Base-by-base conservation (phyloP, 306 rosid genomes). In the Trichosanthes truncata region DNA sequence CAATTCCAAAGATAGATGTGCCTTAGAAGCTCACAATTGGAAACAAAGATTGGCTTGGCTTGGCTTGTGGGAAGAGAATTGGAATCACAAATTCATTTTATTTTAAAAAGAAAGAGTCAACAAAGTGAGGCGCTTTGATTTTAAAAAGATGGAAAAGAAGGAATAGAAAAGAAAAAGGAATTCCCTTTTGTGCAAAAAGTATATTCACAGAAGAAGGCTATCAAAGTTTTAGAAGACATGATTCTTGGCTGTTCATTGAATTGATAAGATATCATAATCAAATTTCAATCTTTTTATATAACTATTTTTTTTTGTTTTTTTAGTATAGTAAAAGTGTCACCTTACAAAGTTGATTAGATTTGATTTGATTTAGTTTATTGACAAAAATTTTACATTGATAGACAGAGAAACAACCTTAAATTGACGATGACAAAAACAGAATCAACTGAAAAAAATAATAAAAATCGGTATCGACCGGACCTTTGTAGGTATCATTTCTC, bases 21-120 rank as follows among this genome's bases (percentile, higher is more conserved):
- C 20, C 38, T 60, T 26, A 60, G 38, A 60, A 60, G 38, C 38
- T 26, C 67, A 25, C 38, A 26, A 60, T 26, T 60, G 38, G 67
- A 60, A 61, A 62, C 69, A 31, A 12, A 59, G 72, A 3, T 23
- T 63, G 45, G 45, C 43, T 35, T 66, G 26, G 52, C 49, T 67
- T 67, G 74, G 55, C 36, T 69, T 69, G 76, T 41, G 55, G 76
- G 76, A 12, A 69, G 76, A 23, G 55, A 69, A 71, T 23, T 71
- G 77, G 56, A 71, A 71, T 71, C 53, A 43, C 36, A 25, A 46
- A 11, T 69, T 36, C 49, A 66, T 40, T 68, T 68, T 40, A 38
- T n/a, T 43, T 6, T 12, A 13, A 25, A 14, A 45, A 26, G 18
- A 18, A 48, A 48, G 60, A 49, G 78, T 74, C 78, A 74, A 74